A percentile compares a stretch with the other conserved stretches of the same genome.
Conservation (phyloP, 768 basidiomycete genomes). For the Amanita fuliginea region DNA sequence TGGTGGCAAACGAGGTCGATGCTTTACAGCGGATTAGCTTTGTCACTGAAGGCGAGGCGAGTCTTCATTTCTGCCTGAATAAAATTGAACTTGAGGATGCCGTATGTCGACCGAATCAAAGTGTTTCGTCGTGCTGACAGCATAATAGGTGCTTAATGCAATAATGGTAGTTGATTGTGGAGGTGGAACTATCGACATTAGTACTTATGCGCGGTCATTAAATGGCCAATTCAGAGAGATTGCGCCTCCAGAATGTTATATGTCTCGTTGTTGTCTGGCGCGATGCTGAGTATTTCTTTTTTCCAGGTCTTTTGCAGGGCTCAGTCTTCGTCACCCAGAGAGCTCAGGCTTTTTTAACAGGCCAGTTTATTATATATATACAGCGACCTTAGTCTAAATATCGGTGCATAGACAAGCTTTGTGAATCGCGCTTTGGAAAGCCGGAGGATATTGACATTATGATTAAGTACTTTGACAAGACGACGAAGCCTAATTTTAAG, state of each 20-base stretch:
- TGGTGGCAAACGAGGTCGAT: conserved; percentile 23
- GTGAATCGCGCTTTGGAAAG: neutral
- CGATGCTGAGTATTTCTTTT: conserved; percentile 14
- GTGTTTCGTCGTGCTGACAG: neutral
- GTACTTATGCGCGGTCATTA: neutral
- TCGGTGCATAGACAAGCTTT: conserved; percentile 15
- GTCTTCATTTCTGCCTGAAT: conserved; percentile 32
- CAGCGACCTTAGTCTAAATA: neutral
- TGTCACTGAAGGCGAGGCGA: conserved; percentile 46
- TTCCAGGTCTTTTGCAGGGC: conserved; percentile 1
- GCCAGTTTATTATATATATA: neutral
- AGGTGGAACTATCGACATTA: neutral
- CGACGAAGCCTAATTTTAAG: conserved; percentile 32
- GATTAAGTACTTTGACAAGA: conserved; percentile 20
- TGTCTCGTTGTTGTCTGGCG: conserved; percentile 14
- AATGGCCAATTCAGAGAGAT: neutral
- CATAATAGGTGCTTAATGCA: neutral
- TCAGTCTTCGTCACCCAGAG: conserved; percentile 2
- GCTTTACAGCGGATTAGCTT: conserved; percentile 30
- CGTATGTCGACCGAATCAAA: conserved; percentile 8
- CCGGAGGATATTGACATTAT: neutral
- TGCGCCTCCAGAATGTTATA: neutral
- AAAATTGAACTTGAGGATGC: conserved; percentile 12
- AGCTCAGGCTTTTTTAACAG: neutral
- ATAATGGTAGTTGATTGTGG: neutral